phyloP scores from a whole-genome alignment of 352 stramenopile species.

The Pythium dissimile region DNA sequence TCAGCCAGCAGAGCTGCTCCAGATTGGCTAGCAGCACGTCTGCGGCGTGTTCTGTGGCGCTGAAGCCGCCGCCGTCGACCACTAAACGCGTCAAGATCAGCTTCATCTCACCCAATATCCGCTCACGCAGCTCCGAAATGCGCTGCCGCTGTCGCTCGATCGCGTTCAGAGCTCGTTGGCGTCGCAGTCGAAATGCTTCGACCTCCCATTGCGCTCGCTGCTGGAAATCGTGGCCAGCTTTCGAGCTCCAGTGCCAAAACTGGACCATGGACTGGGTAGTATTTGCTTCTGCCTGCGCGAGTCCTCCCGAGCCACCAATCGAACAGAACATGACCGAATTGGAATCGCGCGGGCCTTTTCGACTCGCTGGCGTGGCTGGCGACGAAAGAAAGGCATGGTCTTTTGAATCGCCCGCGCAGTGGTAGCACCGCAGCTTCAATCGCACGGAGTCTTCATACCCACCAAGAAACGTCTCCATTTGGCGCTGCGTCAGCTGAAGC shows the following conservation, averaged over 20 bases:
- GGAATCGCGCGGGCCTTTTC: too few species aligned
- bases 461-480: constrained; percentile 11
- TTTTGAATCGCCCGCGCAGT: not conserved
- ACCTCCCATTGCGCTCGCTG: constrained; percentile 1
- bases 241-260: constrained; percentile 8
- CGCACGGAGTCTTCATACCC: constrained; percentile 13
- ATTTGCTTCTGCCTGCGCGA: too few species aligned
- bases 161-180: not conserved
- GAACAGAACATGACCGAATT: too few species aligned
- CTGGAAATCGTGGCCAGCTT: not conserved
- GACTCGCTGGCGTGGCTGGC: not conserved
- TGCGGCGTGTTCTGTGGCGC: too few species aligned
- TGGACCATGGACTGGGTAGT: not conserved
- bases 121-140: not conserved
- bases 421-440: constrained; percentile 15
- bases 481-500: constrained; percentile 9
- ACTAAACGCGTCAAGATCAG: not conserved
- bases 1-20: constrained; percentile 3
- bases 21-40: not conserved
- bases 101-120: not conserved
- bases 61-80: too few species aligned
- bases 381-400: too few species aligned
- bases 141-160: not conserved
- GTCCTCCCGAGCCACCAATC: not conserved
- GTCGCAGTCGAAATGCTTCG: constrained; percentile 4